phyloP scores from a whole-genome alignment of 2,329 filamentous ascomycete species.

The Epicoccum sorghinum region DNA sequence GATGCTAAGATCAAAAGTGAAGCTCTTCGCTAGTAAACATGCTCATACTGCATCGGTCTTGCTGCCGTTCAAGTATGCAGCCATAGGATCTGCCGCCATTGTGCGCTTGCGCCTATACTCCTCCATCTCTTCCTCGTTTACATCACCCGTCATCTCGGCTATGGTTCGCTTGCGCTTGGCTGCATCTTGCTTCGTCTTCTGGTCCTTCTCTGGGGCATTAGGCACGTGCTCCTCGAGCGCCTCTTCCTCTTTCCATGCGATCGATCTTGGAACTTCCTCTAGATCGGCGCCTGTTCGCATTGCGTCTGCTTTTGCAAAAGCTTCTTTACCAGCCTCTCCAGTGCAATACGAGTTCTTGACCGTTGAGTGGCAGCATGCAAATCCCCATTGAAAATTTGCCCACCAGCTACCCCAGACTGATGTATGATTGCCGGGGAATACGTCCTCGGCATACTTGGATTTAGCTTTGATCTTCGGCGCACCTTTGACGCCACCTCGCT shows the following conservation, averaged over 20 bases:
- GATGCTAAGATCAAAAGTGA: slow-evolving; percentile 37
- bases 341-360: slow-evolving; percentile 98
- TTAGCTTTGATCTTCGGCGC: slow-evolving; percentile 75
- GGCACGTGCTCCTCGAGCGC: slow-evolving; percentile 50
- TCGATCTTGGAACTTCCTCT: slow-evolving; percentile 48
- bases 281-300: slow-evolving; percentile 58
- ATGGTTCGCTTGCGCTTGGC: slow-evolving; percentile 72
- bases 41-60: slow-evolving; percentile 67
- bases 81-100: slow-evolving; percentile 85
- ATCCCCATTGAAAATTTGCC: slow-evolving; percentile 94
- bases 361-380: slow-evolving; percentile 90
- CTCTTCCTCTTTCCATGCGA: slow-evolving; percentile 53
- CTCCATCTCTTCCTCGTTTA: slow-evolving; percentile 85
- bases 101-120: slow-evolving; percentile 78
- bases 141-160: slow-evolving; percentile 77
- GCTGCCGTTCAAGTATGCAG: slow-evolving; percentile 71
- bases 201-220: slow-evolving; percentile 50
- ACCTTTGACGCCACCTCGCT: slow-evolving; percentile 88
- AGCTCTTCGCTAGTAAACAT: slow-evolving; percentile 19
- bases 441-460: slow-evolving; percentile 91
- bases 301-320: slow-evolving; percentile 77
- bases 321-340: slow-evolving; percentile 82
- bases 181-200: slow-evolving; percentile 51
- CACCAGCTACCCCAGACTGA: slow-evolving; percentile 98
- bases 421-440: slow-evolving; percentile 88